Percentiles rank a stretch among this genome's conserved stretches.
Conservation (phyloP, 768 basidiomycete species). For the Saitozyma sp. region DNA sequence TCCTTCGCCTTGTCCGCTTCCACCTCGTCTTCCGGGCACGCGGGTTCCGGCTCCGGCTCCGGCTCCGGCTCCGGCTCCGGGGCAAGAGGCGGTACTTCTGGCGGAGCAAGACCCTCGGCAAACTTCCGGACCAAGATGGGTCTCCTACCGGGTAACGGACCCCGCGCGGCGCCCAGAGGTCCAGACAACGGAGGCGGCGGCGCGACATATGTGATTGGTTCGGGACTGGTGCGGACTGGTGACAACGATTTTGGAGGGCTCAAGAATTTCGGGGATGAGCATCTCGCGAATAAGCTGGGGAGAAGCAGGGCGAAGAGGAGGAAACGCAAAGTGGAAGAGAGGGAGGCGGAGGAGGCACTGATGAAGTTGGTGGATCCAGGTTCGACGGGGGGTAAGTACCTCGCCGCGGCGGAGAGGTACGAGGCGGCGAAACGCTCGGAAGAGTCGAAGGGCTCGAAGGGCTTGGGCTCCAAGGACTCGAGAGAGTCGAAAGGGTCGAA, state of each 20-base stretch:
- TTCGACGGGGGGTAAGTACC: constrained; percentile 54
- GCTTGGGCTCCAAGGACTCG: no score
- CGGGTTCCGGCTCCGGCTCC: background rate
- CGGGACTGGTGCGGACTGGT: constrained; percentile 64
- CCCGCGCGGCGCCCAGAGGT: constrained; percentile 30
- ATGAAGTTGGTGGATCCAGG: constrained; percentile 63
- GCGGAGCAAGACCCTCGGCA: constrained; percentile 8
- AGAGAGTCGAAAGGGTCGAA: constrained; percentile 49
- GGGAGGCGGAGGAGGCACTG: constrained; percentile 62
- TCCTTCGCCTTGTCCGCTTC: constrained; percentile 29
- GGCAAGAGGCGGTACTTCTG: background rate
- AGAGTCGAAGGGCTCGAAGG: background rate
- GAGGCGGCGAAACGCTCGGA: background rate
- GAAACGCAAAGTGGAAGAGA: constrained; percentile 59
- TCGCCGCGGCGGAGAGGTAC: constrained; percentile 7
- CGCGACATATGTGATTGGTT: constrained; percentile 75
- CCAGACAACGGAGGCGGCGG: constrained; percentile 43
- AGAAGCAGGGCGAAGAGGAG: constrained; percentile 76
- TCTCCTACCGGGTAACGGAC: constrained; percentile 40
- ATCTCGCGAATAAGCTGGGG: constrained; percentile 70
- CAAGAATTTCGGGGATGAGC: constrained; percentile 56
- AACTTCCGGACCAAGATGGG: constrained; percentile 41
- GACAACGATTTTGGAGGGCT: constrained; percentile 20
- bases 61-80: background rate
- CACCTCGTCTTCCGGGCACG: background rate